phyloP scores from a whole-genome alignment of 1,139 yeast species.

The Groenewaldozyma sp. region DNA sequence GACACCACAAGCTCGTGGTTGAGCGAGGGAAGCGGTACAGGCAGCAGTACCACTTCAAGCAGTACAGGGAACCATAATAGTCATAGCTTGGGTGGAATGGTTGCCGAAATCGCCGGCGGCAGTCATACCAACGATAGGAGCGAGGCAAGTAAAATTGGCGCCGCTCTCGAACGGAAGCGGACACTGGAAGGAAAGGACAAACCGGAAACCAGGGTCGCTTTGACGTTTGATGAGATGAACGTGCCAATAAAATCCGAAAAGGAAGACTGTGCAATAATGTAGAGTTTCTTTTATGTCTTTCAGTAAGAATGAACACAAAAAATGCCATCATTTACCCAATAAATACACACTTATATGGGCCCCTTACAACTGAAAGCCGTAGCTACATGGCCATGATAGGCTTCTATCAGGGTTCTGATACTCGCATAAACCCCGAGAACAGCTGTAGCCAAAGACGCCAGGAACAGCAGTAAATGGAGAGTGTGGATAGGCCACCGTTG shows the following conservation, averaged over 20 bases:
- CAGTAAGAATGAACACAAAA: no score
- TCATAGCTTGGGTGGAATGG: not conserved
- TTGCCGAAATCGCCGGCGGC: not conserved
- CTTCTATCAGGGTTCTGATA: conserved; percentile 13
- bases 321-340: not conserved
- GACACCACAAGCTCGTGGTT: conserved; percentile 4
- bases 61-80: not conserved
- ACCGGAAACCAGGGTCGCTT: conserved; percentile 43
- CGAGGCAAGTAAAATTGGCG: not conserved
- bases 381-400: conserved; percentile 8
- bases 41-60: not conserved
- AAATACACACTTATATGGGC: conserved; percentile 5
- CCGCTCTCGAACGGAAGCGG: not conserved
- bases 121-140: not conserved
- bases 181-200: conserved; percentile 1
- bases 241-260: conserved; percentile 21
- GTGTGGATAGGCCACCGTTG: conserved; percentile 19
- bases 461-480: conserved; percentile 26
- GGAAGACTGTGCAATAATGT: conserved; percentile 26
- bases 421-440: conserved; percentile 32
- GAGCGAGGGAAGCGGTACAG: not conserved
- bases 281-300: no score
- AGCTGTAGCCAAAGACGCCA: conserved; percentile 34
- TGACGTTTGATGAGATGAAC: conserved; percentile 33
- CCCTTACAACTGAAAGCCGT: conserved; percentile 12